Evolutionary conservation across 2,329 filamentous ascomycete genomes (phyloP), one percentile per base, ranked within the genome.

Genomic region (Pseudopyricularia cyperi): DNA sequence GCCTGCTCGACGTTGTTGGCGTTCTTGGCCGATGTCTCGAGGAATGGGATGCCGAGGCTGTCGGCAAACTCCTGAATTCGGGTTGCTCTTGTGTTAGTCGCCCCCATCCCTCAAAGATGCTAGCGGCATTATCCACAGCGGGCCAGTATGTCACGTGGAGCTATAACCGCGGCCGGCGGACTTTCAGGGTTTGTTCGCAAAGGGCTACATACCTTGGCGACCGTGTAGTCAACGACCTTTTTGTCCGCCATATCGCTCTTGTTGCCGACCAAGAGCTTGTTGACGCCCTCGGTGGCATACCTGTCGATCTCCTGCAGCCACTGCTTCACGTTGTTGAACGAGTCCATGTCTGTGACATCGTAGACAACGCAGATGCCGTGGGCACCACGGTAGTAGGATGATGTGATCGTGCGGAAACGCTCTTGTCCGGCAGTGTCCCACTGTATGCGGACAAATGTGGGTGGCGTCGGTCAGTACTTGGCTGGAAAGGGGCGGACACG

Each of bases 181-280:
- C 6, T 44, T 11, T 44, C 9, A 22, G 7, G 11, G 11, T 44
- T 42, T 42, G 11, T 22, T n/a, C n/a, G 19, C 39, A 7, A 30
- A 50, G 32, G 42, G 39, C n/a, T 51, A 58, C 79, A 55, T 76
- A 96, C 93, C 88, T 98, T 98, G 62, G 93, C 93, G 61, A 97
- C 93, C 58, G 89, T 95, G 81, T 98, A 98, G 72, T 98, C 93
- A 57, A 98, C 93, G 39, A 97, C 93, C 79, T 97, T 98, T 87
- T 98, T 98, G 75, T 98, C 93, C 55, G 91, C 83, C 89, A 98
- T 97, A 87, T 98, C 93, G 74, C 89, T 95, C 86, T 98, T 98
- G 86, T 98, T 98, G 66, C 93, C 93, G 57, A 98, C 91, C 56
- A 98, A 83, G 60, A 98, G 80, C 81, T 98, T 98, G 83, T 98